Base-by-base conservation (phyloP, 768 basidiomycete species). In the Xerocomellus chrysenteron region DNA sequence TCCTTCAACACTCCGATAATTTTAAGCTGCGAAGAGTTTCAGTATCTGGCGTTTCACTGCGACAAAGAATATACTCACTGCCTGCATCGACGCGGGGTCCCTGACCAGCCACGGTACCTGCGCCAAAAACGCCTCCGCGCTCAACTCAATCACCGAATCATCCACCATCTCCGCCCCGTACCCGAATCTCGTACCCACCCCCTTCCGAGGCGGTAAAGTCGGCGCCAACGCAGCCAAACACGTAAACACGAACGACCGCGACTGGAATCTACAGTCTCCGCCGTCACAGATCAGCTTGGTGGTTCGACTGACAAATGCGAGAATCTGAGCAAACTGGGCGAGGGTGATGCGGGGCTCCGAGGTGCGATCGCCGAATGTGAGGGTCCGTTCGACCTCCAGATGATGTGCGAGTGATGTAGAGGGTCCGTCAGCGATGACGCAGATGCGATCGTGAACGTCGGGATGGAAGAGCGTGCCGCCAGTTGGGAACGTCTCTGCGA, bases 181-280 rank as follows among this genome's bases (percentile, higher is more conserved):
- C 1, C 26, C 13, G 3, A 7, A 10, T 0, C 12, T 28, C n/a
- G 21, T 30, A n/a, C 12, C 30, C 9, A 17, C 10, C 7, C n/a
- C 30, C 8, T 47, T 17, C 2, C 47, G 19, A 32, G 52, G 56
- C 5, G 58, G 63, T 10, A 65, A 30, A 0, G 4, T 40, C 2
- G 56, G 52, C 8, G 54, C 14, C 50, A 55, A 39, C 2, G 62
- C 59, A 6, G 21, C 40, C 45, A 65, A 12, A 9, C 49, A 58
- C 2, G 40, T 58, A 6, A 62, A 65, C 7, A 48, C 48, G 19
- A 65, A 65, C 26, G 56, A 54, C 13, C 44, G 54, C 8, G 60
- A 62, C 36, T 62, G 52, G n/a, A 46, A 66, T 21, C 26, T 41
- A 19, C 56, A 65, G 21, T 49, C 53, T 1, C 60, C 60, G 0